Percentiles rank a stretch among this genome's conserved stretches.
phyloP scores from a whole-genome alignment of 441 rosid species.

The Cnidoscolus chayamansa region DNA sequence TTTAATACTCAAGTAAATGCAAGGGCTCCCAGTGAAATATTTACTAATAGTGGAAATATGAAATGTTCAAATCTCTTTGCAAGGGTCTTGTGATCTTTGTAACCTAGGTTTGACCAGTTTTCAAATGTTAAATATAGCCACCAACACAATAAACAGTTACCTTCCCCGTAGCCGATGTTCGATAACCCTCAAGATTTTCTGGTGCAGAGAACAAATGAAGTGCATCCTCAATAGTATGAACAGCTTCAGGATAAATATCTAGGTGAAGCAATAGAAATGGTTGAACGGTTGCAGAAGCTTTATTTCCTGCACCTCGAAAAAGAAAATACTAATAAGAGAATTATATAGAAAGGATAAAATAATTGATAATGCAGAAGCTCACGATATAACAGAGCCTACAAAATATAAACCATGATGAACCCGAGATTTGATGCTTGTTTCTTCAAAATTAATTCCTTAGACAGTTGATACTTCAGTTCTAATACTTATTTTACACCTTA shows the following conservation, averaged over 20 bases:
- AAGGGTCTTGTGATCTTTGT: background rate
- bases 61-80: background rate
- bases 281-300: conserved; percentile 79
- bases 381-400: background rate
- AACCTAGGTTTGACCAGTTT: background rate
- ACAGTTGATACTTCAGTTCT: too few relatives aligned
- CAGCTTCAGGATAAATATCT: conserved; percentile 72
- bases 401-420: background rate
- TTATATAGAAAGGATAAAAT: background rate
- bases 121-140: background rate
- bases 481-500: background rate
- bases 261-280: conserved; percentile 86
- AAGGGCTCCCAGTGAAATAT: background rate
- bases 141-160: conserved; percentile 31
- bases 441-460: background rate
- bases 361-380: background rate
- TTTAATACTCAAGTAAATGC: background rate
- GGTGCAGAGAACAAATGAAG: conserved; percentile 70
- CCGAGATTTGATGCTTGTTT: too few relatives aligned
- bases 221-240: conserved; percentile 73
- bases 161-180: conserved; percentile 73
- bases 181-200: conserved; percentile 89
- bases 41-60: background rate
- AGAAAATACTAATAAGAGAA: background rate
- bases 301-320: conserved; percentile 52